Percentiles rank a stretch among this genome's conserved stretches.
Evolutionary conservation across 352 stramenopile genomes (phyloP).

Genomic region (Proteromonas lacertae): DNA sequence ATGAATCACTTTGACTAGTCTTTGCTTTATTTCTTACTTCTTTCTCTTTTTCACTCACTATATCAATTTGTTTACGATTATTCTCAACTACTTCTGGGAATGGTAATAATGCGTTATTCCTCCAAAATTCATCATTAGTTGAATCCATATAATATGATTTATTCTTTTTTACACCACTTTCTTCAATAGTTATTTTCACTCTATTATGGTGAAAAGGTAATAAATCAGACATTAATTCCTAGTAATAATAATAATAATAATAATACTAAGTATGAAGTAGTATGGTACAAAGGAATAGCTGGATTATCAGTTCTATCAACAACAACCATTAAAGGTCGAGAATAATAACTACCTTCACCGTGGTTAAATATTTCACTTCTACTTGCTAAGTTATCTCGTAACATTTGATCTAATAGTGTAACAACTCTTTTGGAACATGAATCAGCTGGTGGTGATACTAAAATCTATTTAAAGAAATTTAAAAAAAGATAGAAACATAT

Average conservation of each 20-base stretch:
- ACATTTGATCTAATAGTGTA: background rate
- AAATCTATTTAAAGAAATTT: conserved; percentile 11
- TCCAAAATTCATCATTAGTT: conserved; percentile 28
- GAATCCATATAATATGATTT: conserved; percentile 18
- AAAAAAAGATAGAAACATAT: conserved; percentile 74
- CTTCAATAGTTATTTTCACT: conserved; percentile 37
- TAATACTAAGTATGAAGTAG: conserved; percentile 26
- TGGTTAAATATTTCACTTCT: background rate
- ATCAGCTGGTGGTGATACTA: conserved; percentile 2
- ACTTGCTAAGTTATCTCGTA: background rate
- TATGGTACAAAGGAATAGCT: conserved; percentile 64
- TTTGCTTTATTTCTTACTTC: background rate
- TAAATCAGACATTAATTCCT: conserved; percentile 76
- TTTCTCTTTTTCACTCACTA: conserved; percentile 14
- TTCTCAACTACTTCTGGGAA: conserved; percentile 49
- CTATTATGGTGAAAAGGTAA: conserved; percentile 71
- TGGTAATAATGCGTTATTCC: conserved; percentile 23
- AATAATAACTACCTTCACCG: background rate
- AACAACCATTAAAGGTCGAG: conserved; percentile 63
- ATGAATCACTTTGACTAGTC: background rate
- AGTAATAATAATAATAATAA: conserved; percentile 16
- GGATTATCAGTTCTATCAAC: conserved; percentile 84
- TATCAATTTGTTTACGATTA: conserved; percentile 30
- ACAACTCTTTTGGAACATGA: background rate
- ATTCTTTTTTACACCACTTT: background rate